Evolutionary conservation across 1,284 basidiomycete species (phyloP), one percentile per base, ranked within the genome.

Genomic region (Caloboletus firmus): DNA sequence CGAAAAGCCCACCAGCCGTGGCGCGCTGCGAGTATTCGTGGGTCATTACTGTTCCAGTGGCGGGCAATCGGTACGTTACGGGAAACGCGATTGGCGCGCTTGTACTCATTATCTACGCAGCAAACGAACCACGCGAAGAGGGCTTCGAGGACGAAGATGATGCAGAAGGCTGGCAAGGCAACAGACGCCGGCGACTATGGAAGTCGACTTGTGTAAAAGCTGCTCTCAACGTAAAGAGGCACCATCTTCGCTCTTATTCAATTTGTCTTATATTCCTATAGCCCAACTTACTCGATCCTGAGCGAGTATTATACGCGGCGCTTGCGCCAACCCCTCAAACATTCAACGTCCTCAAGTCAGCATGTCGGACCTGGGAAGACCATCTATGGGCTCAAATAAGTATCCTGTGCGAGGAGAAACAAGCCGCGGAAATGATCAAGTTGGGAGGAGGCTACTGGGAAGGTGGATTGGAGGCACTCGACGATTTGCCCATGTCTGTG

Each of bases 311-410:
- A 0, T 96, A 95, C 62, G 95, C 95, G 0, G 86, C 93, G 0
- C 81, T 99, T 8, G 87, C 88, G 0, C 95, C 95, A 4, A 83
- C 85, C 0, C 78, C 82, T 4, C 79, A 84, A 59, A 94, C 96
- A 5, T 82, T 91, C 0, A 77, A 77, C 7, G 79, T 93, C 8
- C 85, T 98, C 11, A 83, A 82, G 63, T 80, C 86, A 0, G 87
- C 91, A 5, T 95, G 93, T 66, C 76, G 86, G 34, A 89, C 87
- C 26, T 99, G 95, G 95, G 90, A 95, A 68, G 96, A 99, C 66
- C 85, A 94, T 60, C 78, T 98, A 0, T 99, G 96, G 97, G 93
- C 92, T 1, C 87, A 93, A 61, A 79, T 96, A 54, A 89, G 88
- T 63, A 79, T 94, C 43, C 78, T 93, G 31, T 89, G 93, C 61